Evolutionary conservation across 495 filamentous ascomycete genomes (phyloP).

Genomic region (Glonium stellatum): DNA sequence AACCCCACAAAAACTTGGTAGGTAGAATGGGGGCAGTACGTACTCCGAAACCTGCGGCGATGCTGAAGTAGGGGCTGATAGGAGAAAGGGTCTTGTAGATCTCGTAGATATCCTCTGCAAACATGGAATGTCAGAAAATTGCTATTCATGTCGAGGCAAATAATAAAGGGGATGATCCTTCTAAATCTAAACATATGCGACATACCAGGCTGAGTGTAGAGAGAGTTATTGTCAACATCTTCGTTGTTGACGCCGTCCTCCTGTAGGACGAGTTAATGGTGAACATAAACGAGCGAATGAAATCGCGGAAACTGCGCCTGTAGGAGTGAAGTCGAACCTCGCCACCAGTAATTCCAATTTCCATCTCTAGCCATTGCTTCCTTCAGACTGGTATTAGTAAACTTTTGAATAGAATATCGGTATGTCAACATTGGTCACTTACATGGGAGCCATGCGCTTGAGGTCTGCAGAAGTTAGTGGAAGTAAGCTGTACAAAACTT

Average conservation of each 20-base stretch:
- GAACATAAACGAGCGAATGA: too few species aligned
- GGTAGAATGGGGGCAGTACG: too few species aligned
- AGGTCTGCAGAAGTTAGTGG: background rate
- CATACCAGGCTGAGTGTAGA: conserved; percentile 80
- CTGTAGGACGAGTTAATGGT: conserved; percentile 8
- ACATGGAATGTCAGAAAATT: background rate
- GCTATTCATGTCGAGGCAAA: background rate
- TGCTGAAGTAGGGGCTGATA: conserved; percentile 91
- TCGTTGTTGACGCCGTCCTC: conserved; percentile 90
- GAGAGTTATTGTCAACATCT: conserved; percentile 84
- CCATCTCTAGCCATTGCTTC: conserved; percentile 99
- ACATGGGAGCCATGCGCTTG: conserved; percentile 3
- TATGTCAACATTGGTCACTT: too few species aligned
- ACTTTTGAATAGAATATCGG: too few species aligned
- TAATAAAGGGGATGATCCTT: too few species aligned
- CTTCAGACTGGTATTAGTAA: too few species aligned
- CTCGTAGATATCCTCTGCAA: conserved; percentile 70
- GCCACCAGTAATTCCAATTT: conserved; percentile 90
- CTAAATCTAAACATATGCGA: too few species aligned
- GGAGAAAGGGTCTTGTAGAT: conserved; percentile 75
- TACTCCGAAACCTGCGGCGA: conserved; percentile 86
- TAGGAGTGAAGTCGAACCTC: conserved; percentile 38
- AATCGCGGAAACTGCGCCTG: too few species aligned
- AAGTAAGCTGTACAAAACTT: too few species aligned
- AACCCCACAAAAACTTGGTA: too few species aligned